Evolutionary conservation across 2,329 filamentous ascomycete species (phyloP).

Genomic region (Aspergillus udagawae): DNA sequence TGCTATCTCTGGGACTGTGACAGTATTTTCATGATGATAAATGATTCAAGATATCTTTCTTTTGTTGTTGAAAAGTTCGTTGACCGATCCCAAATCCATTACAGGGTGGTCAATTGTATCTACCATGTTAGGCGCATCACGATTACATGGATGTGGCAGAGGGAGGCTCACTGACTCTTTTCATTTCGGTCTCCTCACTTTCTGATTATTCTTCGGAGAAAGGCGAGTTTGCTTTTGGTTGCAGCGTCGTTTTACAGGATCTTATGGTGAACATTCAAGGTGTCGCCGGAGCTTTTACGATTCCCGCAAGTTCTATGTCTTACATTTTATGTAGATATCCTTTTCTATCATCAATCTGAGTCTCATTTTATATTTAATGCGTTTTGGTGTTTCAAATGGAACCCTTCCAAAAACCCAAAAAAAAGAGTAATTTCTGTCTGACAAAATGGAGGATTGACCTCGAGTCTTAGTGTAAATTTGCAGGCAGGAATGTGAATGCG

Average conservation of each 20-base stretch:
- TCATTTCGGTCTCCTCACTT: background rate
- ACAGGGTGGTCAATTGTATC: slow-evolving; percentile 1
- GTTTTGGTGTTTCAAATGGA: background rate
- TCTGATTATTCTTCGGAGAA: background rate
- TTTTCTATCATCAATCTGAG: background rate
- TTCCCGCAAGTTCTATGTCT: slow-evolving; percentile 2
- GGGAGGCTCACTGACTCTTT: background rate
- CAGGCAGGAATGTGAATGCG: background rate
- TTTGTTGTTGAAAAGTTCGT: slow-evolving; percentile 8
- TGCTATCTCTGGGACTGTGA: background rate
- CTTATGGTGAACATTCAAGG: slow-evolving; percentile 15
- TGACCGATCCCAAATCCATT: background rate
- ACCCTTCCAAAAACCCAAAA: background rate
- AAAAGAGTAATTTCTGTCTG: background rate
- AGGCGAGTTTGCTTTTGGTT: slow-evolving; percentile 8
- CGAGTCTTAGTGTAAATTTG: background rate
- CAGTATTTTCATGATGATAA: slow-evolving; percentile 11
- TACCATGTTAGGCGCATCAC: background rate
- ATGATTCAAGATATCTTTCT: slow-evolving; percentile 12
- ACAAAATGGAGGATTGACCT: background rate
- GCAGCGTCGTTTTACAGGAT: slow-evolving; percentile 9
- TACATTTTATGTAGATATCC: slow-evolving; percentile 15
- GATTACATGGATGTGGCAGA: slow-evolving; percentile 5
- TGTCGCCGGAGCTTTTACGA: slow-evolving; percentile 16
- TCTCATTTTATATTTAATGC: background rate